Evolutionary conservation across 148 eudicot genomes (phyloP).

Genomic region (Pouteria glomerata): DNA sequence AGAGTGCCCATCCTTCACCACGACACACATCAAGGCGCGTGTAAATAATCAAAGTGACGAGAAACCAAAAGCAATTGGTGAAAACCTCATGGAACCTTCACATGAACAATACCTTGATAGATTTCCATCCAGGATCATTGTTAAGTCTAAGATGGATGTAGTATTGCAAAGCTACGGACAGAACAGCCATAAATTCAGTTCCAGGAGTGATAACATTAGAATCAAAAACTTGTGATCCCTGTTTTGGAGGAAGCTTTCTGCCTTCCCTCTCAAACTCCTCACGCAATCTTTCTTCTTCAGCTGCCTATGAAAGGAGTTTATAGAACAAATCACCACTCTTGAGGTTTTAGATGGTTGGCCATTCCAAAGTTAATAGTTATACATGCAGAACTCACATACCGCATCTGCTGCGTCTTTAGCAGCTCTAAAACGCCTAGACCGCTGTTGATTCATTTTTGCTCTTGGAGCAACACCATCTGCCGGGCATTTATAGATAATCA

Average conservation of each 20-base stretch:
- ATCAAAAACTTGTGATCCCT: constrained; percentile 72
- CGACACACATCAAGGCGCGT: not conserved
- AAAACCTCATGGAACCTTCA: not conserved
- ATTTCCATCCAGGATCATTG: constrained; percentile 96
- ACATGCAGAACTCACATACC: constrained; percentile 38
- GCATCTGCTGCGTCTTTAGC: constrained; percentile 98
- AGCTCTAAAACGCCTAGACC: constrained; percentile 95
- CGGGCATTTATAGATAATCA: constrained; percentile 15
- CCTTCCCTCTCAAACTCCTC: constrained; percentile 86
- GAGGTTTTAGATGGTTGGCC: not conserved
- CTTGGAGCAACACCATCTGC: constrained; percentile 99
- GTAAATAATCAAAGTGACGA: not conserved
- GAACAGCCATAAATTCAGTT: constrained; percentile 88
- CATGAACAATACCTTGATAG: constrained; percentile 58
- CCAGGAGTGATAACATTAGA: constrained; percentile 97
- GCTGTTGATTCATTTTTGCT: constrained; percentile 99
- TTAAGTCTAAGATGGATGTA: constrained; percentile 81
- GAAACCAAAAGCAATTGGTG: not conserved
- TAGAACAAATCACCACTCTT: not conserved
- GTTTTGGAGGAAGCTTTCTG: constrained; percentile 72
- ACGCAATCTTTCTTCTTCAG: constrained; percentile 81
- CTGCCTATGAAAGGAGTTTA: constrained; percentile 43
- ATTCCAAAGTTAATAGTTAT: too few relatives aligned
- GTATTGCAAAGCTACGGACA: constrained; percentile 89
- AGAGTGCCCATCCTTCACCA: constrained; percentile 2